phyloP scores from a whole-genome alignment of 441 rosid genomes.

The Adansonia madagascariensis region DNA sequence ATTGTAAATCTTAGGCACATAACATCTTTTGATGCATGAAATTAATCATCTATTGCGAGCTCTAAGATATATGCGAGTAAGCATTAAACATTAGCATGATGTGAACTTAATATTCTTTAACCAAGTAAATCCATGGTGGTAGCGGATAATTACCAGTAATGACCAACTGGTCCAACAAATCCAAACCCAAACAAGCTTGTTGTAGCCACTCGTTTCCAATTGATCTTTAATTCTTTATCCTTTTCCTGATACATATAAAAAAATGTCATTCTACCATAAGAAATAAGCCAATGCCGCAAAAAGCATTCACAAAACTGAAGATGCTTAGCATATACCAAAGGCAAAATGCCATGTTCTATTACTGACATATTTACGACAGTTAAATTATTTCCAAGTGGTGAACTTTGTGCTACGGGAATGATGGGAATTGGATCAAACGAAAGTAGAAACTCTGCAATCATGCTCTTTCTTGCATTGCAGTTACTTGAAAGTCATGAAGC shows the following conservation, averaged over 20 bases:
- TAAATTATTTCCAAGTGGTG: background rate
- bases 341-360: background rate
- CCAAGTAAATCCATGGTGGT: conserved; percentile 8
- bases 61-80: background rate
- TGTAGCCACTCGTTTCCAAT: conserved; percentile 56
- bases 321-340: background rate
- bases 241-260: conserved; percentile 36
- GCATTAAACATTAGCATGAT: background rate
- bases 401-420: background rate
- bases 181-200: conserved; percentile 63
- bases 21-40: background rate
- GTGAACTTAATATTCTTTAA: background rate
- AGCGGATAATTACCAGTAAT: conserved; percentile 45
- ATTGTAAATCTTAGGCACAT: background rate
- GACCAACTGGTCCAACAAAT: conserved; percentile 64
- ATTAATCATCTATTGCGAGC: background rate
- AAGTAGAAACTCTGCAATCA: background rate
- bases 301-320: background rate
- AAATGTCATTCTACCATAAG: background rate
- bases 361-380: background rate
- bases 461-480: background rate
- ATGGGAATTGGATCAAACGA: background rate
- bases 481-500: conserved; percentile 11
- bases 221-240: conserved; percentile 38
- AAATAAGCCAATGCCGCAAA: background rate